These are phyloP conservation scores for Venturia oleaginea DNA, from an alignment of 2,329 filamentous ascomycete species.

Conservation along the genomic window DNA sequence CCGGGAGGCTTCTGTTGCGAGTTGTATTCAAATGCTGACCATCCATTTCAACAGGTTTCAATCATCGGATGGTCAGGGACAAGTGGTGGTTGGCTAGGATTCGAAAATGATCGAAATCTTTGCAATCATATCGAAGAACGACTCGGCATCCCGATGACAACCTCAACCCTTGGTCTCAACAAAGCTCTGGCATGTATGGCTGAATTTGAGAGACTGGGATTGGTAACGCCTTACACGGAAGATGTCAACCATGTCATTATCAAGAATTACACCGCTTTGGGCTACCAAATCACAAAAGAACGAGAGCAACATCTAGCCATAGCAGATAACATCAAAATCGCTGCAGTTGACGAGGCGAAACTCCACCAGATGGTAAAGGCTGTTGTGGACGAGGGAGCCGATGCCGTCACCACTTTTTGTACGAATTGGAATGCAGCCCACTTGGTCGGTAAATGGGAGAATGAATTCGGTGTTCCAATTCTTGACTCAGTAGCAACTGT, in stretches of 20 bases:
- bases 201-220: slow-evolving; percentile 23
- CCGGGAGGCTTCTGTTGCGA: not conserved
- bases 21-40: not conserved
- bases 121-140: slow-evolving; percentile 30
- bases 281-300: slow-evolving; percentile 23
- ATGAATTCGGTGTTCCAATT: slow-evolving; percentile 26
- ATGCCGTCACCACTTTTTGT: slow-evolving; percentile 34
- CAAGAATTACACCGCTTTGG: slow-evolving; percentile 26
- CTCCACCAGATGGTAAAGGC: slow-evolving; percentile 24
- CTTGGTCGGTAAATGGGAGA: slow-evolving; percentile 31
- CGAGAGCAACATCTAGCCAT: slow-evolving; percentile 27
- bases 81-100: slow-evolving; percentile 24
- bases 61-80: slow-evolving; percentile 26
- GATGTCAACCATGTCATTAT: slow-evolving; percentile 33
- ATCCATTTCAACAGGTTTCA: slow-evolving; percentile 14
- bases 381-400: slow-evolving; percentile 21
- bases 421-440: slow-evolving; percentile 36
- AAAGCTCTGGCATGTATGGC: slow-evolving; percentile 22
- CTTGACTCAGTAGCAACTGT: slow-evolving; percentile 37
- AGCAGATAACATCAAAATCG: slow-evolving; percentile 32
- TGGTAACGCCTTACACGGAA: slow-evolving; percentile 36
- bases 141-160: slow-evolving; percentile 32
- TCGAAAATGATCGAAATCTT: slow-evolving; percentile 28
- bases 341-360: slow-evolving; percentile 24
- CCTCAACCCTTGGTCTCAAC: slow-evolving; percentile 34